Evolutionary conservation across 441 rosid genomes (phyloP), one percentile per base, ranked within the genome.

Genomic region (Macaranga tanarius): DNA sequence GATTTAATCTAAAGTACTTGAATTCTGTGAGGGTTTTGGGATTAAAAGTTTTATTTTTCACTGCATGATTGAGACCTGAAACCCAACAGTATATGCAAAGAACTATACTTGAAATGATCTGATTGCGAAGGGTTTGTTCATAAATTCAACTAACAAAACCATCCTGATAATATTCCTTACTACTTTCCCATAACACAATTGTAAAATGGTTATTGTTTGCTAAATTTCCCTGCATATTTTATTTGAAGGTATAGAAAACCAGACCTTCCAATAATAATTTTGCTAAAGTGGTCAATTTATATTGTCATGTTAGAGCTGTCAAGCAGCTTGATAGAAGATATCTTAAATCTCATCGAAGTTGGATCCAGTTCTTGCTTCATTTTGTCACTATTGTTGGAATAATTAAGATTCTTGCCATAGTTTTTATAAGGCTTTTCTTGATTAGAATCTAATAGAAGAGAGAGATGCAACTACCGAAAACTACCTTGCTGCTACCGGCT

Each of bases 181-280:
- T 80, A 80, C 65, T 78, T 4, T 51, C 58, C 58, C 4, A 78
- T 80, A 72, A 38, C n/a, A 1, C 17, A 0, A 10, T 55, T 83
- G 69, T 63, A 60, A 38, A 76, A 83, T 7, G 86, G 86, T 28
- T 56, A 38, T 26, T 20, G 0, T 16, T 16, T 65, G 10, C 48
- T 72, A 1, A 65, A 20, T 60, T 76, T 78, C 20, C 0, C 4
- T 2, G 79, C 77, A 6, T 71, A 76, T n/a, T 76, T 50, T 83
- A 78, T 42, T 9, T 76, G 34, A 80, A 74, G 70, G 16, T 83
- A 50, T 75, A 80, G 17, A 76, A 63, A 62, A n/a, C 76, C 11
- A 42, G 44, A 1, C 44, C 9, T 38, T 38, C 42, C 4, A 38
- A 38, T 1, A 40, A 40, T 7, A 5, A 0, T 1, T 40, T 7